Conservation (phyloP, 805 yeast species). For the Cyberlindnera sargentensis region DNA sequence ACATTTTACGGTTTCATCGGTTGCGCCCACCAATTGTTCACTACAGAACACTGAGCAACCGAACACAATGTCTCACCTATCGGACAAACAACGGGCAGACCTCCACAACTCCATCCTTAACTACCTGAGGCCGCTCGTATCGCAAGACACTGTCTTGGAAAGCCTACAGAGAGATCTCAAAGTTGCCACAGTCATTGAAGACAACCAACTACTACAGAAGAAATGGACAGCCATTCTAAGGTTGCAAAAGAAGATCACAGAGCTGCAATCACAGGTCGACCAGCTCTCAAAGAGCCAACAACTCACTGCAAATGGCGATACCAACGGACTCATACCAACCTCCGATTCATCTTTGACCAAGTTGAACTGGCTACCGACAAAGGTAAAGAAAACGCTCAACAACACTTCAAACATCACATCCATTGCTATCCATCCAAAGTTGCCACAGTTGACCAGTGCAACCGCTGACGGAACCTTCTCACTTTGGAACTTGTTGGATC, state of each 20-base stretch:
- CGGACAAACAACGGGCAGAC: conserved; percentile 38
- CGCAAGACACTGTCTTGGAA: conserved; percentile 5
- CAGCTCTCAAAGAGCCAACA: conserved; percentile 37
- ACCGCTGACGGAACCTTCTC: conserved; percentile 61
- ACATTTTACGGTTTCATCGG: no score
- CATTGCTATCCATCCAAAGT: conserved; percentile 65
- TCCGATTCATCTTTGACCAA: conserved; percentile 10
- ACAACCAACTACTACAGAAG: conserved; percentile 45
- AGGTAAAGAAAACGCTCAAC: conserved; percentile 19
- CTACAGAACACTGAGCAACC: background rate
- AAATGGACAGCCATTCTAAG: conserved; percentile 86
- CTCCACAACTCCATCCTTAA: conserved; percentile 41
- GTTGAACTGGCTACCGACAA: conserved; percentile 22
- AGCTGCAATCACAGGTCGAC: conserved; percentile 53
- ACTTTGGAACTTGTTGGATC: conserved; percentile 64
- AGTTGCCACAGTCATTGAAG: conserved; percentile 18
- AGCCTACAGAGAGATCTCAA: conserved; percentile 19
- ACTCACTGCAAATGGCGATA: background rate
- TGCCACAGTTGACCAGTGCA: conserved; percentile 58
- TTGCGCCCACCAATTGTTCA: background rate
- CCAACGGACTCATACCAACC: conserved; percentile 15
- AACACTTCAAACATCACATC: conserved; percentile 49
- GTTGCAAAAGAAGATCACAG: conserved; percentile 66
- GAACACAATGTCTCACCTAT: conserved; percentile 25
- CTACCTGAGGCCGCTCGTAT: conserved; percentile 33